Evolutionary conservation across 192 early-diverging fungal genomes (phyloP).

Genomic region (Coemansia sp.): DNA sequence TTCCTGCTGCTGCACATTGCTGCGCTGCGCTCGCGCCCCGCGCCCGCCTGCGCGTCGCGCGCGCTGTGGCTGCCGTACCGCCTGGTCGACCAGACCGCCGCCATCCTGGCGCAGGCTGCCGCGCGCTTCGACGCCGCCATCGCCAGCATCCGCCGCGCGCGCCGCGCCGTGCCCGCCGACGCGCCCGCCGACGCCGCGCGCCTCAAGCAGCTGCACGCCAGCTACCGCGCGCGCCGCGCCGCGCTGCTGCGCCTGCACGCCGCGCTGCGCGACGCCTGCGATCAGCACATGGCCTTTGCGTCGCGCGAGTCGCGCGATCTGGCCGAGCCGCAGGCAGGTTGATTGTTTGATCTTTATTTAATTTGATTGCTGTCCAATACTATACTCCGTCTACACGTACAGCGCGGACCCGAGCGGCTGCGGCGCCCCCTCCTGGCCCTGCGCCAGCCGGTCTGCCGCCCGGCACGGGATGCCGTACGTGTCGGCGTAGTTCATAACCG

Average conservation of each 20-base stretch:
- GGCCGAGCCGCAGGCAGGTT: neutral
- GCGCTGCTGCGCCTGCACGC: constrained; percentile 20
- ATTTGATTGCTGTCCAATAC: neutral
- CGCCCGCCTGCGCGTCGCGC: constrained; percentile 15
- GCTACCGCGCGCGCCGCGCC: constrained; percentile 30
- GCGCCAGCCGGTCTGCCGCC: neutral
- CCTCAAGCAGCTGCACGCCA: constrained; percentile 20
- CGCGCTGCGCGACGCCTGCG: constrained; percentile 12
- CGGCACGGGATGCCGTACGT: constrained; percentile 13
- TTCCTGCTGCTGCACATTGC: constrained; percentile 44
- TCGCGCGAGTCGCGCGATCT: constrained; percentile 37
- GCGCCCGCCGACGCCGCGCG: neutral
- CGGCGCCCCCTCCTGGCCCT: too few species aligned
- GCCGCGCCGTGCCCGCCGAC: too few species aligned
- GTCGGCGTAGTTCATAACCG: constrained; percentile 38
- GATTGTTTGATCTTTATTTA: neutral
- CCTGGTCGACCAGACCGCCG: constrained; percentile 42
- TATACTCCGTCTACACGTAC: neutral
- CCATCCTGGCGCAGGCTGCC: constrained; percentile 31
- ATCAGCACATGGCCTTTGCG: constrained; percentile 41
- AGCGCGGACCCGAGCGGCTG: too few species aligned
- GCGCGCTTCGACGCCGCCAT: constrained; percentile 36
- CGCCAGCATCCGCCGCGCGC: constrained; percentile 24
- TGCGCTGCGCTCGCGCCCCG: constrained; percentile 5
- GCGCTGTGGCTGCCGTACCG: constrained; percentile 48